phyloP scores from a whole-genome alignment of 139 green algal genomes.

The Pseudopediastrum boryanum region DNA sequence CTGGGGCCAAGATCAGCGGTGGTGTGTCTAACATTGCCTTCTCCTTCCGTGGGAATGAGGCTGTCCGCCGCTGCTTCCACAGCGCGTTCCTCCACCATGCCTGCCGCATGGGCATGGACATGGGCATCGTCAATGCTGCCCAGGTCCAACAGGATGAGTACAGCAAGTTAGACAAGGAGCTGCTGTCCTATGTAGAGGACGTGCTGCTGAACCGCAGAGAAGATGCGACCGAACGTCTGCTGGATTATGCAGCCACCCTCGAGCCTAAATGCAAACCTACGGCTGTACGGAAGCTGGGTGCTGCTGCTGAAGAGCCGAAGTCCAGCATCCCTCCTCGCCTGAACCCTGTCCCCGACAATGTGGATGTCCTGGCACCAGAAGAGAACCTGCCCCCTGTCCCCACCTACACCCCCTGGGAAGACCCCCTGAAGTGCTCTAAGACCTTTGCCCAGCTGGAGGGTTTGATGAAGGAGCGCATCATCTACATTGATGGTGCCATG shows the following conservation, averaged over 20 bases:
- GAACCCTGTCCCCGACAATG: slow-evolving; percentile 58
- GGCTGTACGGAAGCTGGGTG: slow-evolving; percentile 71
- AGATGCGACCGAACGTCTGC: slow-evolving; percentile 96
- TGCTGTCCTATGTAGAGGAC: slow-evolving; percentile 96
- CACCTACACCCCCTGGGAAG: slow-evolving; percentile 46
- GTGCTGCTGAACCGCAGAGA: slow-evolving; percentile 96
- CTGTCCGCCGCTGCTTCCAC: slow-evolving; percentile 93
- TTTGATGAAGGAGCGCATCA: slow-evolving; percentile 89
- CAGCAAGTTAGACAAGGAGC: slow-evolving; percentile 96
- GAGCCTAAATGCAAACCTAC: slow-evolving; percentile 95
- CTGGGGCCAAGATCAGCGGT: slow-evolving; percentile 93
- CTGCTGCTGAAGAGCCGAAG: slow-evolving; percentile 50
- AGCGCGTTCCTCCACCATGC: slow-evolving; percentile 90
- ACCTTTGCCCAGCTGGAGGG: slow-evolving; percentile 78
- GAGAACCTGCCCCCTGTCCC: slow-evolving; percentile 58
- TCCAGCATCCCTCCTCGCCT: slow-evolving; percentile 46
- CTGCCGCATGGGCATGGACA: slow-evolving; percentile 96
- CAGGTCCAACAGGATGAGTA: slow-evolving; percentile 93
- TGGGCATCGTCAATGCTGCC: slow-evolving; percentile 98
- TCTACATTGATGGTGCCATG: slow-evolving; percentile 98
- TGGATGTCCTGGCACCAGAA: slow-evolving; percentile 52
- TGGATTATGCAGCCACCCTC: slow-evolving; percentile 89
- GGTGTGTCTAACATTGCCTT: slow-evolving; percentile 99
- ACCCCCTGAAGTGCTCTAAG: slow-evolving; percentile 28
- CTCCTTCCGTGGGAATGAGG: slow-evolving; percentile 96